Evolutionary conservation across 139 green algal genomes (phyloP), one percentile per base, ranked within the genome.

Genomic region (Auxenochlorella pyrenoidosa): DNA sequence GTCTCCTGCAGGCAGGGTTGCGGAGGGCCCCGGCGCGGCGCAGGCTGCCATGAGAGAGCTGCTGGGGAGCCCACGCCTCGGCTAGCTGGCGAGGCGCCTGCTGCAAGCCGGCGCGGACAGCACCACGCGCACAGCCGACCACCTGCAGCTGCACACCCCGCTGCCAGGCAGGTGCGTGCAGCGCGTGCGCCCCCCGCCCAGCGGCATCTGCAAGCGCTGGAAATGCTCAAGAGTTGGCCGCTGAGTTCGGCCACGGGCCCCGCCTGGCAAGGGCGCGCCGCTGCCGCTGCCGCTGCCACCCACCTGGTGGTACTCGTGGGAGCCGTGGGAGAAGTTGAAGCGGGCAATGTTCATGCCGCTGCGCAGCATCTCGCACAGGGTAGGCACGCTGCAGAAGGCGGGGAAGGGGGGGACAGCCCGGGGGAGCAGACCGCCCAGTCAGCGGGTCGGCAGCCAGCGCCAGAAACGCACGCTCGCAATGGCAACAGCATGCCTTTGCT

Each of bases 251-350:
- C n/a, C n/a, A n/a, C n/a, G 47, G 8, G 47, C 47, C 8, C 47
- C 47, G 6, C 47, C 10, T 54, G 47, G 47, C 47, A 54, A 10
- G 10, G 47, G 47, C 47, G 10, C n/a, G n/a, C n/a, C n/a, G n/a
- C 47, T 10, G 63, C 1, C 19, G 63, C 63, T 3, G 63, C 28
- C 5, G 3, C 30, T 63, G 36, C 41, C 19, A n/a, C 70, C 38
- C 40, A 94, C 95, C 92, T 98, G 96, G 91, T 99, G 98, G 87
- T 99, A 99, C 40, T 98, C 96, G 83, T 98, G 95, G 5, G 93
- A 95, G 51, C 97, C 97, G 89, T 99, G 97, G 19, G 92, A 97
- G 91, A 99, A 99, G 91, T 99, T 99, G 94, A 99, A 99, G 80
- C 97, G 94, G 16, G 97, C 97, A 16, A 99, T 95, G 72, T 92